phyloP scores from a whole-genome alignment of 164 flowering plant genomes.

The Stephania cephalantha region DNA sequence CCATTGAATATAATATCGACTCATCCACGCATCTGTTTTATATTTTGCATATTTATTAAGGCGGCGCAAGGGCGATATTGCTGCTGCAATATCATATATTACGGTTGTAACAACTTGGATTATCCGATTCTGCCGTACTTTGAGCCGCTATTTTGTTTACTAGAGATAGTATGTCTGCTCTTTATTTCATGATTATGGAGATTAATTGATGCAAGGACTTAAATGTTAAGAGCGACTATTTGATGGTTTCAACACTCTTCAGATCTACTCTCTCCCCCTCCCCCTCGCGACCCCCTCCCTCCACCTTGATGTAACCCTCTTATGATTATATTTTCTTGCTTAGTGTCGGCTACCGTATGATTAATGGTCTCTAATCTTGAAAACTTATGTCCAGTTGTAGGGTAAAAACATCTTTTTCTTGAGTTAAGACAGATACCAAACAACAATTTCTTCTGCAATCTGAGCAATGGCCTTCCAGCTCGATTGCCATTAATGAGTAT shows the following conservation, averaged over 20 bases:
- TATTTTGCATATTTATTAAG: not conserved
- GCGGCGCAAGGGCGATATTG: not conserved
- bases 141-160: not conserved
- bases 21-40: not conserved
- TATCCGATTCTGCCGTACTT: not conserved
- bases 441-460: not conserved
- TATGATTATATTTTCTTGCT: not conserved
- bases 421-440: not conserved
- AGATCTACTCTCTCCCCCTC: not conserved
- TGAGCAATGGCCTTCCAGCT: constrained; percentile 1
- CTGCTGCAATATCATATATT: not conserved
- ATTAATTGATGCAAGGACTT: not conserved
- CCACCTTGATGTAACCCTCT: no score
- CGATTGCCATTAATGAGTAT: not conserved
- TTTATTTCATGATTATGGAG: not conserved
- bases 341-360: not conserved
- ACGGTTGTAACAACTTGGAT: not conserved
- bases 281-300: no score
- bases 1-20: not conserved
- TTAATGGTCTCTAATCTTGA: not conserved
- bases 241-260: not conserved
- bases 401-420: not conserved
- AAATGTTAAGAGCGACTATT: not conserved
- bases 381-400: not conserved
- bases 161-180: not conserved